Evolutionary conservation across 2,329 filamentous ascomycete genomes (phyloP).

Genomic region (Beauveria medogensis): DNA sequence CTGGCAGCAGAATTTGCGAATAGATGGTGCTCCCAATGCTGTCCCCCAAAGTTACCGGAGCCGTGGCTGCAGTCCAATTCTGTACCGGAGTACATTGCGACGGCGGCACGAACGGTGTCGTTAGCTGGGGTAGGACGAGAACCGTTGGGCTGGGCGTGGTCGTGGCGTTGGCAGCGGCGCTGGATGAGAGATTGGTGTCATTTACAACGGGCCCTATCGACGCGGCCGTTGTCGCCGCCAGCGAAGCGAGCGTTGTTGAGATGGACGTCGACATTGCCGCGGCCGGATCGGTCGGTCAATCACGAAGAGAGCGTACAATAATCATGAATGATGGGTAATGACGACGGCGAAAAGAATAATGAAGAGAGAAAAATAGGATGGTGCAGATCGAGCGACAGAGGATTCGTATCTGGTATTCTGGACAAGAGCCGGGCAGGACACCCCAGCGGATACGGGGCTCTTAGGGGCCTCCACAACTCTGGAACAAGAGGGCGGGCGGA

Average conservation of each 20-base stretch:
- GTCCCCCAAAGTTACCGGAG: not conserved
- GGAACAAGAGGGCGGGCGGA: conserved; percentile 6
- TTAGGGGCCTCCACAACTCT: conserved; percentile 7
- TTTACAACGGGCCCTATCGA: not conserved
- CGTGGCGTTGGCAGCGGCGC: not conserved
- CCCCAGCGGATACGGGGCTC: not conserved
- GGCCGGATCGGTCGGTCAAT: not conserved
- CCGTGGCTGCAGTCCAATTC: conserved; percentile 5
- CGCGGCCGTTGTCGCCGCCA: not conserved
- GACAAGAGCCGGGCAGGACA: not conserved
- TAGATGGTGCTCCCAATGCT: not conserved
- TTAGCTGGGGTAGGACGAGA: conserved; percentile 3
- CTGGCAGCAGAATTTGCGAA: conserved; percentile 3
- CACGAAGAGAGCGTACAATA: not conserved
- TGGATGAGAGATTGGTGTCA: not conserved
- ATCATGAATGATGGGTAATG: not conserved
- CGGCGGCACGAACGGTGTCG: conserved; percentile 3
- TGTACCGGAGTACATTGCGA: conserved; percentile 5
- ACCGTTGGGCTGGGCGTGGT: not conserved
- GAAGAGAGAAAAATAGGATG: not conserved
- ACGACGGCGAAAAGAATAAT: not conserved
- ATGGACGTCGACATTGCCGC: conserved; percentile 5
- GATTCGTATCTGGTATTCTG: conserved; percentile 1
- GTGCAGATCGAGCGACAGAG: not conserved
- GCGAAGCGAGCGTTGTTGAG: not conserved